These are phyloP conservation scores for Tuber aestivum DNA, from an alignment of 495 filamentous ascomycete genomes.

Conservation along the genomic window DNA sequence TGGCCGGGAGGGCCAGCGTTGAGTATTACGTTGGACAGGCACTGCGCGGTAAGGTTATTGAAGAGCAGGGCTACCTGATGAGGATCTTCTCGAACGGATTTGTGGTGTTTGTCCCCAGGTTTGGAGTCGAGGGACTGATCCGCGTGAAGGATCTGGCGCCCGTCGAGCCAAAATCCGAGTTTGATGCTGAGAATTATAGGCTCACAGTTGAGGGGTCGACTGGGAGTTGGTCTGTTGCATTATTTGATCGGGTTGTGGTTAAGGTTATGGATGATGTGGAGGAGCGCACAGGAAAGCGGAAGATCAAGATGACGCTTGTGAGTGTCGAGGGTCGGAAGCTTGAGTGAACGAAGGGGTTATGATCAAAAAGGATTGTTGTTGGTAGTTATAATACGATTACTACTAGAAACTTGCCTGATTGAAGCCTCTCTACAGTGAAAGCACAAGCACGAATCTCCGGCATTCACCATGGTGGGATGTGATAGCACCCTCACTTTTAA, in stretches of 20 bases:
- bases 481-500: no score
- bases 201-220: slow-evolving; percentile 51
- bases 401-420: no score
- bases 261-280: slow-evolving; percentile 87
- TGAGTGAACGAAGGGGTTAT: not conserved
- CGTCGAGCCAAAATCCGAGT: slow-evolving; percentile 67
- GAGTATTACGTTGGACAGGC: slow-evolving; percentile 98
- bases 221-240: slow-evolving; percentile 57
- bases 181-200: slow-evolving; percentile 76
- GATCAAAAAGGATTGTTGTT: not conserved
- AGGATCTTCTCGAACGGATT: slow-evolving; percentile 94
- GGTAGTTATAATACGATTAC: not conserved
- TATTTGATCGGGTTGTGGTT: slow-evolving; percentile 87
- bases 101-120: slow-evolving; percentile 88
- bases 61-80: slow-evolving; percentile 93
- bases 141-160: slow-evolving; percentile 69
- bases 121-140: slow-evolving; percentile 90
- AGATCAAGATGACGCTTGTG: slow-evolving; percentile 66
- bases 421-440: no score
- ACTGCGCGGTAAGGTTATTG: slow-evolving; percentile 68
- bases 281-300: slow-evolving; percentile 87
- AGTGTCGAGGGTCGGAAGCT: slow-evolving; percentile 22
- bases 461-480: no score
- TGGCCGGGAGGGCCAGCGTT: slow-evolving; percentile 84
- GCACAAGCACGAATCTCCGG: no score